phyloP scores from a whole-genome alignment of 768 basidiomycete species.

The Lactarius akahatsu region DNA sequence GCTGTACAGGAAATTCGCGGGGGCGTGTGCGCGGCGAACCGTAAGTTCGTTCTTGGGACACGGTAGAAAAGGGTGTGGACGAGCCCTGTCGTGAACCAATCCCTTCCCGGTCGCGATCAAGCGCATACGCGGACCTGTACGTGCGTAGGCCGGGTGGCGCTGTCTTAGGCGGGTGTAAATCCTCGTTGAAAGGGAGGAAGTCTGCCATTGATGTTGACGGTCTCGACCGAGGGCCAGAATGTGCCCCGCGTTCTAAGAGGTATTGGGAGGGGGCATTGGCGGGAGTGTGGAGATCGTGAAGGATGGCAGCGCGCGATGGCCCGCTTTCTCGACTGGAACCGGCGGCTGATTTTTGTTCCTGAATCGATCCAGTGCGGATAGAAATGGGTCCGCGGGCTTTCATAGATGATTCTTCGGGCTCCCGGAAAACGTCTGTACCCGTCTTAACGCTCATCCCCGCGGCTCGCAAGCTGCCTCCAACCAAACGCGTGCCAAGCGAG shows the following conservation, averaged over 20 bases:
- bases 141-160: conserved; percentile 42
- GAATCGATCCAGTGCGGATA: conserved; percentile 6
- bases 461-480: conserved; percentile 68
- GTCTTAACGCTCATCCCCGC: conserved; percentile 55
- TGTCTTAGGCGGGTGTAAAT: conserved; percentile 38
- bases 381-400: conserved; percentile 2
- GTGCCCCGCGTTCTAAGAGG: conserved; percentile 20
- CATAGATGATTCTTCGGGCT: conserved; percentile 13
- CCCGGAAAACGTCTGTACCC: conserved; percentile 40
- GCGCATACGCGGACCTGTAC: conserved; percentile 44
- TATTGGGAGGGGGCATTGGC: conserved; percentile 19
- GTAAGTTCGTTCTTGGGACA: conserved; percentile 28
- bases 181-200: conserved; percentile 28
- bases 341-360: neutral
- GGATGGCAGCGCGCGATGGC: conserved; percentile 15
- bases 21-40: conserved; percentile 28
- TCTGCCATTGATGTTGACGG: conserved; percentile 40
- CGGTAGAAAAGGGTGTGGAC: conserved; percentile 22
- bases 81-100: conserved; percentile 16
- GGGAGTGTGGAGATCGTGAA: conserved; percentile 30
- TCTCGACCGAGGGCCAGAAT: conserved; percentile 27
- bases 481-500: conserved; percentile 56
- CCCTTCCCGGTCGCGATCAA: conserved; percentile 33
- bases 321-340: conserved; percentile 12
- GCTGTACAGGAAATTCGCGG: conserved; percentile 10